Evolutionary conservation across 148 eudicot genomes (phyloP), one percentile per base, ranked within the genome.

Genomic region (Dianthus caryophyllus): DNA sequence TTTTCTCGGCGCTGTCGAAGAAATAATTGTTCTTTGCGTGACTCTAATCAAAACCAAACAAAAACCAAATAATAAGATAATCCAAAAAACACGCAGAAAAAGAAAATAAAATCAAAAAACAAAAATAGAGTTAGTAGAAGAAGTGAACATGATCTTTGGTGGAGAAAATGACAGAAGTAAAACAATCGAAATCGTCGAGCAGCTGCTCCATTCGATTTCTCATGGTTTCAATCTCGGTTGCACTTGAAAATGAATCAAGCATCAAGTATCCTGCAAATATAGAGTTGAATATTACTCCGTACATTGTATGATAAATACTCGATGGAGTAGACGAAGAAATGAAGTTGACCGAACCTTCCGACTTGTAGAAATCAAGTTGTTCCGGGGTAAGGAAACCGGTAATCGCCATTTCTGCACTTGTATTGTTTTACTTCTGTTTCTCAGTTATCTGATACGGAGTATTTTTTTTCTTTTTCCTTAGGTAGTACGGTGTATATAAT

Each of bases 1-100:
- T 75, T 67, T 88, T 94, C 73, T 94, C 97, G 5, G 81, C 98
- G 66, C 98, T 94, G 16, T 94, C 89, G 46, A 65, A 94, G 82
- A 94, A 94, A 80, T 94, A 90, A 66, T 90, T 69, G 69, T 80
- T 85, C 57, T 82, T 82, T 2, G 96, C 84, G 13, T 73, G 75
- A 81, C 71, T 85, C 98, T 94, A 75, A 47, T 67, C 69, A 48
- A 71, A 59, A 24, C 18, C 31, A 49, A 13, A 38, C 9, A 44
- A 13, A 36, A 55, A 12, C 4, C 15, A 36, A 69, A n/a, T 17
- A 64, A 55, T n/a, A n/a, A n/a, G n/a, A n/a, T n/a, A n/a, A n/a
- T n/a, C n/a, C n/a, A n/a, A n/a, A n/a, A n/a, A n/a, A n/a, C n/a
- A n/a, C n/a, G 21, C 10, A 43, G 48, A 1, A 52, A 24, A 15